Percentiles rank a stretch among this genome's conserved stretches.
Conservation (phyloP, 2,329 filamentous ascomycete genomes). For the Xylariomycetidae sp. region DNA sequence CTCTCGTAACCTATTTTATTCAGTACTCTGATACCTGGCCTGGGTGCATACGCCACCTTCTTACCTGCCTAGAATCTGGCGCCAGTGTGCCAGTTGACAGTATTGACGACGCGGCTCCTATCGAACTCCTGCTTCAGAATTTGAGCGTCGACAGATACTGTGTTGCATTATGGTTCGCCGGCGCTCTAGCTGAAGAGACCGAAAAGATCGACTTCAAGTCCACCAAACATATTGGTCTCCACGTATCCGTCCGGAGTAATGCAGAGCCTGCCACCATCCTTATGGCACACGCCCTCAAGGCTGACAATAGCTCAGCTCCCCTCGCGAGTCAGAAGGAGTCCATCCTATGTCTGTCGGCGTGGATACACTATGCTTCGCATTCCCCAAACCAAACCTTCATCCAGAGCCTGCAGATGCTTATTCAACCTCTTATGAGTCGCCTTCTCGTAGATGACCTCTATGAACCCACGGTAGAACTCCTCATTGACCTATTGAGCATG, state of each 20-base stretch:
- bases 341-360: constrained; percentile 62
- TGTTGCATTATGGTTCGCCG: constrained; percentile 60
- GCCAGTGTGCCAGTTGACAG: constrained; percentile 42
- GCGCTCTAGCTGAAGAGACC: constrained; percentile 60
- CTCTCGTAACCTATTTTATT: constrained; percentile 69
- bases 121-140: constrained; percentile 38
- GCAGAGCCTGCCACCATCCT: constrained; percentile 45
- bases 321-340: constrained; percentile 46
- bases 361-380: constrained; percentile 69
- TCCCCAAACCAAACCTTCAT: constrained; percentile 54
- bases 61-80: constrained; percentile 51
- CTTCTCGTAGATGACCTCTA: constrained; percentile 56
- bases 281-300: constrained; percentile 35
- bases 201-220: constrained; percentile 62
- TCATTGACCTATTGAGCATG: constrained; percentile 61
- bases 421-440: constrained; percentile 56
- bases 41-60: constrained; percentile 59
- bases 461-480: constrained; percentile 56
- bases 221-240: constrained; percentile 43
- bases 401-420: constrained; percentile 53
- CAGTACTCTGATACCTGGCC: constrained; percentile 65
- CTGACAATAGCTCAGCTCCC: constrained; percentile 14
- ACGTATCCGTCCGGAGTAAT: constrained; percentile 48
- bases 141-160: constrained; percentile 48
- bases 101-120: constrained; percentile 38